Conservation (phyloP, 192 early-diverging fungal species). For the Linnemannia zychae region DNA sequence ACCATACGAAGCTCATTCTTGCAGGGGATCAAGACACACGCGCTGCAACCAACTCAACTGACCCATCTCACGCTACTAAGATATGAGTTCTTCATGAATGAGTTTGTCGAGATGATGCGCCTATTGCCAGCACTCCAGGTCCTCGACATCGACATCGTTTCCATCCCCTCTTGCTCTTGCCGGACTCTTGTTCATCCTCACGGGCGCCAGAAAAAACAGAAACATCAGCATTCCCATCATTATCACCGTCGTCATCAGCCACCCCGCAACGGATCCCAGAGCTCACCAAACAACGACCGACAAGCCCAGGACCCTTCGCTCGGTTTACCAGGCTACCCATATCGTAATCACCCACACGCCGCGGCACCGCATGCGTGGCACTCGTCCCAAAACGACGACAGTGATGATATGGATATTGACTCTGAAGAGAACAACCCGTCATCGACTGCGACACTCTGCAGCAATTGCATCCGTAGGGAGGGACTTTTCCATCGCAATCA, state of each 20-base stretch:
- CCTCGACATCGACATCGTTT: conserved; percentile 26
- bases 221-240: neutral
- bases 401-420: neutral
- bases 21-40: conserved; percentile 16
- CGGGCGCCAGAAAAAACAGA: neutral
- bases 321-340: neutral
- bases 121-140: conserved; percentile 18
- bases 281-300: no score
- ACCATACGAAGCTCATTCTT: conserved; percentile 19
- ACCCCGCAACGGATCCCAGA: neutral
- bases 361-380: neutral
- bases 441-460: neutral
- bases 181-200: neutral
- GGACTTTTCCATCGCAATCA: neutral
- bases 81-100: conserved; percentile 34
- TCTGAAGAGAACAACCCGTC: neutral
- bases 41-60: conserved; percentile 13
- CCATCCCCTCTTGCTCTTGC: neutral
- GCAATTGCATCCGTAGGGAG: neutral
- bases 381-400: neutral
- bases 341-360: neutral
- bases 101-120: conserved; percentile 33
- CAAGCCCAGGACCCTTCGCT: no score
- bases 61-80: conserved; percentile 23
- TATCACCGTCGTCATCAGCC: neutral